Base-by-base conservation (phyloP, 1,284 basidiomycete genomes). In the Apiotrichum brassicae region DNA sequence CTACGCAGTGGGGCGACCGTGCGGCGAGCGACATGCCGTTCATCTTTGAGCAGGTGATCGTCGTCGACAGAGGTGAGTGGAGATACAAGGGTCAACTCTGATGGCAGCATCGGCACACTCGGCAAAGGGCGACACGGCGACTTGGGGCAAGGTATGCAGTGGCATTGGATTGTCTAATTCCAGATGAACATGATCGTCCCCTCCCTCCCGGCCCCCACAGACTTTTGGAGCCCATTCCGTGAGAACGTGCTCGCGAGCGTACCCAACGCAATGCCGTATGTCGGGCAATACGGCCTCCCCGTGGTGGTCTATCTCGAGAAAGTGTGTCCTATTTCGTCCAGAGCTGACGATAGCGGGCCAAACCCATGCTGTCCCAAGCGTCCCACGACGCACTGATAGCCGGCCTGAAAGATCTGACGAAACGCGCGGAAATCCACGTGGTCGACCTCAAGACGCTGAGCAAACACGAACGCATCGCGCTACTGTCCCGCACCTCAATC, bases 11-110 rank as follows among this genome's bases (percentile, higher is more conserved):
- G 62, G 46, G 55, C 9, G 63, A 65, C 40, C 49, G 63, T 14
- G 57, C 58, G 6, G 44, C 43, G 1, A 53, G 54, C 9, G 66
- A 63, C n/a, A 37, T 67, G 18, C 48, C 59, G 0, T 50, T 64
- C n/a, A 42, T 71, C 5, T 58, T 71, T 14, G 71, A 73, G 36
- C 58, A 57, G 26, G 61, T 63, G 7, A 66, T 73, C 16, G 65
- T 73, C 28, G 60, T 73, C 8, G 71, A 73, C 51, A 60, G 71
- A 26, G 60, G 70, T 66, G 36, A 49, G 66, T 61, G 16, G 23
- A 16, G 14, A 39, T 22, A 3, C 11, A n/a, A 3, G 3, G 11
- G 30, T 22, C 14, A 8, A 14, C 18, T 3, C n/a, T n/a, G n/a
- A 6, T 6, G 3, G 3, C n/a, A 71, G 66, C 57, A 56, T 54